Evolutionary conservation across 495 filamentous ascomycete genomes (phyloP).

Genomic region (Haplographium delicatum): DNA sequence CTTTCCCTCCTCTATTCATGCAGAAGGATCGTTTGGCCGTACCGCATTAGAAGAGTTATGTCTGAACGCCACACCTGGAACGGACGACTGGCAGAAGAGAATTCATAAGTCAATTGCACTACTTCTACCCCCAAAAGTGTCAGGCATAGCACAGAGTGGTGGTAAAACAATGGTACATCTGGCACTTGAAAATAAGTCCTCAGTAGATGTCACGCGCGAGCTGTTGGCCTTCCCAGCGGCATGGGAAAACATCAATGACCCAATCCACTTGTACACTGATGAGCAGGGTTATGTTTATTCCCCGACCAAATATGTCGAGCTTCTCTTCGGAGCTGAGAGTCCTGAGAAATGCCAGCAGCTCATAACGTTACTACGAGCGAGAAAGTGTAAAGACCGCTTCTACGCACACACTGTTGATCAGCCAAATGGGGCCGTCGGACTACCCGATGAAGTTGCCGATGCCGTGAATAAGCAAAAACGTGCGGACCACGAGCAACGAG

Average conservation of each 20-base stretch:
- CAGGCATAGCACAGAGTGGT: not conserved
- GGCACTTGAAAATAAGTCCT: not conserved
- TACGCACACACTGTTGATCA: not conserved
- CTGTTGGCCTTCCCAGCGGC: not conserved
- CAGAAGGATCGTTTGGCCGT: not conserved
- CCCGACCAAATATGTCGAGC: conserved; percentile 5
- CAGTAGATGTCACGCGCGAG: not conserved
- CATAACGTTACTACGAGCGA: not conserved
- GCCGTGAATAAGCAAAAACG: conserved; percentile 3
- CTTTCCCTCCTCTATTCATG: conserved; percentile 1
- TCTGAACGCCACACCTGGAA: conserved; percentile 2
- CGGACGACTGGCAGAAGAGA: conserved; percentile 4
- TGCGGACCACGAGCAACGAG: conserved; percentile 5
- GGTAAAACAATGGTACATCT: conserved; percentile 8
- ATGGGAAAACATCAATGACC: conserved; percentile 6
- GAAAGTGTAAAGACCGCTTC: conserved; percentile 1
- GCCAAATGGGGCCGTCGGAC: not conserved
- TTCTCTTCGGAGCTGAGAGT: not conserved
- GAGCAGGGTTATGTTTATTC: conserved; percentile 3
- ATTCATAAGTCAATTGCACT: not conserved
- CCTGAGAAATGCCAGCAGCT: not conserved
- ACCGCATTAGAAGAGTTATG: not conserved
- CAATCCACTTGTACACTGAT: not conserved
- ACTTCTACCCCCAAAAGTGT: not conserved
- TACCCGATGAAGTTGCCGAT: not conserved